Percentiles rank a stretch among this genome's conserved stretches.
phyloP scores from a whole-genome alignment of 208 protist species.

The Trypanosoma avium region DNA sequence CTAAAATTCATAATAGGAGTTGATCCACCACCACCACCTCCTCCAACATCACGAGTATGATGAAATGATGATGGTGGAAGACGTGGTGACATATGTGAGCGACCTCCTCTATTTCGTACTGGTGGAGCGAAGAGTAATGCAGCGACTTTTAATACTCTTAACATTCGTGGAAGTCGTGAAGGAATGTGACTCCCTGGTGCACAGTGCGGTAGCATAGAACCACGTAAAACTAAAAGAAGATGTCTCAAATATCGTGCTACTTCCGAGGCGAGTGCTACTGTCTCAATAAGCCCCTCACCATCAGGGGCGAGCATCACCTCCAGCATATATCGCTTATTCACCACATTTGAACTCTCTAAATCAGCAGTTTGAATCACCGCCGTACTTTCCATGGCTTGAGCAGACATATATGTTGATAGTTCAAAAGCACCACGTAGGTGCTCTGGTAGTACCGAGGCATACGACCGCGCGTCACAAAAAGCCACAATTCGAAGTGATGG shows the following conservation, averaged over 20 bases:
- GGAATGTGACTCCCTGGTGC: constrained; percentile 21
- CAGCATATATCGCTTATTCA: constrained; percentile 77
- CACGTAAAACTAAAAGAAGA: constrained; percentile 64
- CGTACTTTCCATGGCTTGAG: constrained; percentile 71
- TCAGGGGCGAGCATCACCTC: constrained; percentile 57
- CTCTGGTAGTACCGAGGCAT: constrained; percentile 60
- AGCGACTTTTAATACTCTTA: constrained; percentile 52
- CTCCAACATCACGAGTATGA: background rate
- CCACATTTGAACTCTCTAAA: constrained; percentile 54
- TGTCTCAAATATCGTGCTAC: constrained; percentile 81
- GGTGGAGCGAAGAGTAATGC: constrained; percentile 75
- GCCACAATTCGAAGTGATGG: constrained; percentile 74
- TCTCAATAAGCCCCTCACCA: constrained; percentile 51
- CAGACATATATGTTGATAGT: constrained; percentile 84
- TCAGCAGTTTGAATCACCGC: constrained; percentile 74
- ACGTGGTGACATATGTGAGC: background rate
- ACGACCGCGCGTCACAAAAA: constrained; percentile 62
- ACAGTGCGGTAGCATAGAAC: constrained; percentile 40
- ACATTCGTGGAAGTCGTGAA: constrained; percentile 32
- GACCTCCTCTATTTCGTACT: constrained; percentile 20
- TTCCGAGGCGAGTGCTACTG: constrained; percentile 54
- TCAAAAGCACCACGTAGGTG: constrained; percentile 64
- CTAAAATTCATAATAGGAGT: constrained; percentile 16
- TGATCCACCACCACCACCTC: background rate
- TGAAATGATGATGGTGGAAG: background rate